Conservation (phyloP, 345 rosid species). For the Eucalyptus curtisii region DNA sequence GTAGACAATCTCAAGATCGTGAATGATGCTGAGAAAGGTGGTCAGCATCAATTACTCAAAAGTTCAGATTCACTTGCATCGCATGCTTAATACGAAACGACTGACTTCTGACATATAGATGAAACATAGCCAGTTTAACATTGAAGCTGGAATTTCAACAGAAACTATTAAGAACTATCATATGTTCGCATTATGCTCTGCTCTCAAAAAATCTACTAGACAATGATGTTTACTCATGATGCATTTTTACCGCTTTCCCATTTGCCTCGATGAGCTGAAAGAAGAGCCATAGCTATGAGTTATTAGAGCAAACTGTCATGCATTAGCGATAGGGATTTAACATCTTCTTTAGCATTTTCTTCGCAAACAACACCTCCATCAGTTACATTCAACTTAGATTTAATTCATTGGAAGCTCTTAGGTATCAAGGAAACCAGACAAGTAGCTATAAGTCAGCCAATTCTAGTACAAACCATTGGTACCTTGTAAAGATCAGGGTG, state of each 20-base stretch:
- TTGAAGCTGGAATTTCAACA: not conserved
- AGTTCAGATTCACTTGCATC: not conserved
- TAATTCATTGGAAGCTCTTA: not conserved
- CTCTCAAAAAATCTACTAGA: not conserved
- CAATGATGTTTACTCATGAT: not conserved
- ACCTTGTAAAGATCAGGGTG: conserved; percentile 38
- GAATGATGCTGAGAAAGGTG: not conserved
- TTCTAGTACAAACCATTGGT: not conserved
- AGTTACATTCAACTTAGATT: not conserved
- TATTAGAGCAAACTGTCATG: not conserved
- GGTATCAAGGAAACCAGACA: not conserved
- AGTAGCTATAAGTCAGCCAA: not conserved
- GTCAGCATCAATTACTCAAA: not conserved
- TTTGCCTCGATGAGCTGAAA: not conserved
- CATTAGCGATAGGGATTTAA: not conserved
- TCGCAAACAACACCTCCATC: not conserved
- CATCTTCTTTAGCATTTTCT: not conserved
- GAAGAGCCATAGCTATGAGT: not conserved
- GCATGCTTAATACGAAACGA: not conserved
- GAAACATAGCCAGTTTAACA: not conserved
- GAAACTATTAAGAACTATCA: not conserved
- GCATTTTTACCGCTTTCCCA: not conserved
- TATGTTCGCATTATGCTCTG: not conserved
- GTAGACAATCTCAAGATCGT: not conserved
- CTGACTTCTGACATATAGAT: not conserved